Percentiles rank a stretch among this genome's conserved stretches.
Conservation (phyloP, 2,329 filamentous ascomycete species). For the Hypoxylon sp. region DNA sequence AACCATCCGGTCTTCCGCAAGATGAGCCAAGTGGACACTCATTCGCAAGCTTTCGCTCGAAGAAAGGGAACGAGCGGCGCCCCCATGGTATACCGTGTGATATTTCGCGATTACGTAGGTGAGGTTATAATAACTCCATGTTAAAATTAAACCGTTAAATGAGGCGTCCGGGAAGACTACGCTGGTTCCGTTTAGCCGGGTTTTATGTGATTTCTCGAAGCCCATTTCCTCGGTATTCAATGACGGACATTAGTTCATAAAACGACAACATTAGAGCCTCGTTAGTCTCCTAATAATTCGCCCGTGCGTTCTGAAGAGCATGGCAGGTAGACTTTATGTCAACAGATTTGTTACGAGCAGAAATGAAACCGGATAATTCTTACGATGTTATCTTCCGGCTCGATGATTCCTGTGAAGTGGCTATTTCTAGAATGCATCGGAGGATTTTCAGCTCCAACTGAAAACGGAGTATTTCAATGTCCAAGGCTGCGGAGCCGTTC, state of each 20-base stretch:
- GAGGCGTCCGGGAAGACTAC: conserved; percentile 2
- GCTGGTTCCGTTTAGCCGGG: conserved; percentile 6
- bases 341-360: background rate
- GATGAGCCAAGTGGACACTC: background rate
- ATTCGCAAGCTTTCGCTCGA: background rate
- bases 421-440: background rate
- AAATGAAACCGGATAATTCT: background rate
- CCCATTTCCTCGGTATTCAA: conserved; percentile 5
- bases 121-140: background rate
- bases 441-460: conserved; percentile 15
- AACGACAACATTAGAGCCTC: background rate
- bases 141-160: conserved; percentile 8
- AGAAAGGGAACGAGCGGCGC: background rate
- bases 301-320: conserved; percentile 1
- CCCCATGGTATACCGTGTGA: background rate
- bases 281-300: conserved; percentile 1
- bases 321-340: background rate
- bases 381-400: conserved; percentile 3
- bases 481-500: conserved; percentile 5
- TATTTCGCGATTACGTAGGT: background rate
- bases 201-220: background rate
- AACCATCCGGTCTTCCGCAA: background rate
- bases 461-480: conserved; percentile 1
- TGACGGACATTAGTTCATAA: conserved; percentile 9
- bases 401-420: background rate